phyloP scores from a whole-genome alignment of 192 early-diverging fungal genomes.

The Podila minutissima region DNA sequence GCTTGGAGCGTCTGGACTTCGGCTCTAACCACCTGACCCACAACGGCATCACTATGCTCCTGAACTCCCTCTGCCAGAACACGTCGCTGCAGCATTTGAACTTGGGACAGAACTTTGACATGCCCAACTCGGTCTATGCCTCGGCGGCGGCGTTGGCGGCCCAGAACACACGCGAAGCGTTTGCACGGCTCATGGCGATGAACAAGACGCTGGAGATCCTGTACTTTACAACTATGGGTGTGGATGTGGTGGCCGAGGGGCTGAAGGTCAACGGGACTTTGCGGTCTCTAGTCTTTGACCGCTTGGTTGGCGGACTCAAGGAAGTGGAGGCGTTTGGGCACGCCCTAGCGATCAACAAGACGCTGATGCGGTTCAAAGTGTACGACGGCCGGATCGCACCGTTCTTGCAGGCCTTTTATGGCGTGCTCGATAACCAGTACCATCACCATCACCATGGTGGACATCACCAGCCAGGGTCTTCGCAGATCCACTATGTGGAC shows the following conservation, averaged over 20 bases:
- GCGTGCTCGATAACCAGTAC: background rate
- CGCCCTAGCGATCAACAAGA: conserved; percentile 22
- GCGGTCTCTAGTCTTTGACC: conserved; percentile 26
- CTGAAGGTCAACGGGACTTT: conserved; percentile 13
- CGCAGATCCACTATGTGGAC: conserved; percentile 23
- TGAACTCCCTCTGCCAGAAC: conserved; percentile 28
- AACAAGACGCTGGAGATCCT: conserved; percentile 33
- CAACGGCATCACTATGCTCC: conserved; percentile 17
- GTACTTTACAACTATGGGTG: conserved; percentile 19
- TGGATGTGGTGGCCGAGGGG: conserved; percentile 19
- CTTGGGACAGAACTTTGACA: conserved; percentile 23
- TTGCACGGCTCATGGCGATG: conserved; percentile 11
- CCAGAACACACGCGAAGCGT: conserved; percentile 6
- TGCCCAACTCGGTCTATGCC: conserved; percentile 7
- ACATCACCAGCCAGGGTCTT: background rate
- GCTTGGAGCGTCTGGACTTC: conserved; percentile 27
- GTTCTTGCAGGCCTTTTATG: conserved; percentile 27
- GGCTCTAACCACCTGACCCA: conserved; percentile 26
- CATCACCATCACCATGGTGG: background rate
- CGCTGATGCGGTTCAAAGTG: conserved; percentile 37
- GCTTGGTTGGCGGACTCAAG: conserved; percentile 13
- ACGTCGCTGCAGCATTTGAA: conserved; percentile 23
- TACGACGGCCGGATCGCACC: conserved; percentile 17
- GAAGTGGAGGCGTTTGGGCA: conserved; percentile 22
- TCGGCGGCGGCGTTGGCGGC: conserved; percentile 7